Conservation (phyloP, 805 yeast species). For the Yarrowia sp. region DNA sequence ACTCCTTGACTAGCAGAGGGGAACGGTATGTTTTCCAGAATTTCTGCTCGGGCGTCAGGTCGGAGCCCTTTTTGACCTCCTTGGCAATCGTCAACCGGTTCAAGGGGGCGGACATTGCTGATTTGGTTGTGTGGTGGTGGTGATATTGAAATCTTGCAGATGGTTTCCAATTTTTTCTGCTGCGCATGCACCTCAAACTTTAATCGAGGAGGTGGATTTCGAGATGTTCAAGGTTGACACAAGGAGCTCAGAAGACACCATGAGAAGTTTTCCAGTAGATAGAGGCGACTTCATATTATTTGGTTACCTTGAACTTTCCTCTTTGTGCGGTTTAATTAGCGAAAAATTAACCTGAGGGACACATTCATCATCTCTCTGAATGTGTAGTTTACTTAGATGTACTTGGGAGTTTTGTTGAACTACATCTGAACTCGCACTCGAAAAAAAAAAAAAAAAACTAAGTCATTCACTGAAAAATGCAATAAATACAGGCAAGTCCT, state of each 20-base stretch:
- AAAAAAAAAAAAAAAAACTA: no score
- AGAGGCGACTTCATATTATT: no score
- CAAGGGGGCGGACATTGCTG: slow-evolving; percentile 25
- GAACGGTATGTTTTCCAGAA: slow-evolving; percentile 86
- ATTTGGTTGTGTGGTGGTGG: slow-evolving; percentile 5
- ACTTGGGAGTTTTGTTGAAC: neutral
- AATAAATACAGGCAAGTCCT: neutral
- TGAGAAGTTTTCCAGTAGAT: no score
- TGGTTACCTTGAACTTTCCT: no score
- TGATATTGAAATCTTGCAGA: slow-evolving; percentile 25
- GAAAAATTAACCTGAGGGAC: neutral
- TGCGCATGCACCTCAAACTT: slow-evolving; percentile 2
- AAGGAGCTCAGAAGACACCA: no score
- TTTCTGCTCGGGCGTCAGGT: slow-evolving; percentile 57
- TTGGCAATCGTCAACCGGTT: slow-evolving; percentile 23
- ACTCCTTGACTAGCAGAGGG: slow-evolving; percentile 89
- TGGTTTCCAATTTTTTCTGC: slow-evolving; percentile 19
- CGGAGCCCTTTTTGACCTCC: slow-evolving; percentile 19
- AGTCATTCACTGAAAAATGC: neutral
- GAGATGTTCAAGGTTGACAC: neutral
- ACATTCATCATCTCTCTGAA: no score
- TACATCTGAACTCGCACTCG: no score
- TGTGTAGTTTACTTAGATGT: neutral
- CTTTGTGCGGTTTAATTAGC: no score
- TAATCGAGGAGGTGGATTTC: neutral